Conservation (phyloP, 331 rosid genomes). For the Rhamnella rubrinervis region DNA sequence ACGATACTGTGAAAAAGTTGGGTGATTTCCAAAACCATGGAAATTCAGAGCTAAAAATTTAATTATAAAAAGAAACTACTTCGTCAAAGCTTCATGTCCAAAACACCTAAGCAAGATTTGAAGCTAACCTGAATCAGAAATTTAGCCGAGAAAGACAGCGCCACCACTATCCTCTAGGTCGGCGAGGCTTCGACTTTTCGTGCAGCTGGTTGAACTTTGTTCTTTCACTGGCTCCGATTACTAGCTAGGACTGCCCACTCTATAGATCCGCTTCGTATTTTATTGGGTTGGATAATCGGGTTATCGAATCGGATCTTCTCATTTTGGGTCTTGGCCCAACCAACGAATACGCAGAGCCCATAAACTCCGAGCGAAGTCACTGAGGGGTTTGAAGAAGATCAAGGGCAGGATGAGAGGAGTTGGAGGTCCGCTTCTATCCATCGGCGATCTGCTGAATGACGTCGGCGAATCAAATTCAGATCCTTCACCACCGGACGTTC, state of each 20-base stretch:
- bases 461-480: constrained; percentile 61
- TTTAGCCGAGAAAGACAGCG: no score
- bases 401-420: constrained; percentile 60
- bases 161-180: no score
- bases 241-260: no score
- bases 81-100: neutral
- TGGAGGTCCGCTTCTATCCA: constrained; percentile 86
- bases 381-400: neutral
- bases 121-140: neutral
- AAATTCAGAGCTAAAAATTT: neutral
- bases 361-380: neutral
- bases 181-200: no score
- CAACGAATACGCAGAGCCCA: neutral
- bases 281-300: no score
- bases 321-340: no score
- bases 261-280: no score
- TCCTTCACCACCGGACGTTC: constrained; percentile 15
- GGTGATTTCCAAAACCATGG: neutral
- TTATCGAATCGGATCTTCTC: no score
- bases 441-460: constrained; percentile 85
- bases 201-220: no score
- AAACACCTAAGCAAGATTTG: neutral
- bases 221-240: no score
- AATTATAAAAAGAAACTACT: neutral
- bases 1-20: neutral